Evolutionary conservation across 257 asterid species (phyloP).

Genomic region (Plantago elongata): DNA sequence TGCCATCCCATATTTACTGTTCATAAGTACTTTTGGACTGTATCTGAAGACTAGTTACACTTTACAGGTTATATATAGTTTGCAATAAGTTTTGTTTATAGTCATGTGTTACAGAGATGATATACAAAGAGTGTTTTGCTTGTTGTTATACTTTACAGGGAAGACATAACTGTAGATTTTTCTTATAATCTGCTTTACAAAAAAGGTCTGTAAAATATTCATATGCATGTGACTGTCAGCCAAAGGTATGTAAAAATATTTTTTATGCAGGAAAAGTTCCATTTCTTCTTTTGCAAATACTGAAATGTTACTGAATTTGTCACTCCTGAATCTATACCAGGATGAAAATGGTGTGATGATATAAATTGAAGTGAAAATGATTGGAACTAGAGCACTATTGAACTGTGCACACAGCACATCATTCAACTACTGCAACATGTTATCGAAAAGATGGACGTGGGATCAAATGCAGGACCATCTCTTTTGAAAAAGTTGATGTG

Average conservation of each 20-base stretch:
- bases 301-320: too few relatives aligned
- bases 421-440: slow-evolving; percentile 18
- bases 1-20: too few relatives aligned
- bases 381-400: slow-evolving; percentile 5
- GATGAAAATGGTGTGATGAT: neutral
- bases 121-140: slow-evolving; percentile 5
- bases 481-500: neutral
- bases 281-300: too few relatives aligned
- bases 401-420: neutral
- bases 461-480: slow-evolving; percentile 34
- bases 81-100: too few relatives aligned
- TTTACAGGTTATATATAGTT: too few relatives aligned
- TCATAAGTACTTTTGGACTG: too few relatives aligned
- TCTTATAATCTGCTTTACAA: slow-evolving; percentile 13
- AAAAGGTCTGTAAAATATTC: slow-evolving; percentile 1
- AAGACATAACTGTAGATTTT: slow-evolving; percentile 6
- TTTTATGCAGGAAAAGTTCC: too few relatives aligned
- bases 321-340: neutral
- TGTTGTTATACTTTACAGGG: slow-evolving; percentile 15
- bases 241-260: too few relatives aligned
- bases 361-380: slow-evolving; percentile 19
- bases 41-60: too few relatives aligned
- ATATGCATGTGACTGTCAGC: slow-evolving; percentile 12
- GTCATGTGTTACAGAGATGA: slow-evolving; percentile 17
- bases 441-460: slow-evolving; percentile 9